A percentile compares a stretch with the other conserved stretches of the same genome.
phyloP scores from a whole-genome alignment of 306 rosid species.

The Vigna trinervia region DNA sequence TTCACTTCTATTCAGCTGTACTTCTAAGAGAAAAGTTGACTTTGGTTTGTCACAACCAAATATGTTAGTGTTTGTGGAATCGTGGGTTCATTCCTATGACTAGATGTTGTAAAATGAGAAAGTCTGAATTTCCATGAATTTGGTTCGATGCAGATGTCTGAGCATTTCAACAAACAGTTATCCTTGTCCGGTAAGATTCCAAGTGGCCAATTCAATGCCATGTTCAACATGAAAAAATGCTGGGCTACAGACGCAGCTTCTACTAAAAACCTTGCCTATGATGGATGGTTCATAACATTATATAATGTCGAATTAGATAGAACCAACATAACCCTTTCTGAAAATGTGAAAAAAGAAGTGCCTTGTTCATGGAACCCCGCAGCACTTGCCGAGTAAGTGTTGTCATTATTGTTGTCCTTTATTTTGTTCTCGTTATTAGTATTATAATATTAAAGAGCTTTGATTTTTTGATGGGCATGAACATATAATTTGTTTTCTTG shows the following conservation, averaged over 20 bases:
- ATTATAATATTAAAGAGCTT: slow-evolving; percentile 8
- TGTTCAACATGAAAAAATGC: slow-evolving; percentile 71
- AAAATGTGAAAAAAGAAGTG: slow-evolving; percentile 67
- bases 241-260: slow-evolving; percentile 84
- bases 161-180: slow-evolving; percentile 69
- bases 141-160: slow-evolving; percentile 76
- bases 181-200: slow-evolving; percentile 84
- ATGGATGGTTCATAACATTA: slow-evolving; percentile 81
- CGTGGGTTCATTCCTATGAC: not conserved
- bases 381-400: slow-evolving; percentile 81
- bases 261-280: slow-evolving; percentile 67
- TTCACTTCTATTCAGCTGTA: not conserved
- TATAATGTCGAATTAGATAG: slow-evolving; percentile 73
- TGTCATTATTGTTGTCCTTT: not conserved
- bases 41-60: not conserved
- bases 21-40: not conserved
- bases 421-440: not conserved
- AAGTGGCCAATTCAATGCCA: slow-evolving; percentile 71
- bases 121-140: slow-evolving; percentile 38
- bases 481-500: not conserved
- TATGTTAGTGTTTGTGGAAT: not conserved
- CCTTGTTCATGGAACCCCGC: slow-evolving; percentile 87
- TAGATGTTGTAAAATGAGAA: slow-evolving; percentile 2
- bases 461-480: not conserved
- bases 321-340: slow-evolving; percentile 61